A percentile compares a stretch with the other conserved stretches of the same genome.
Conservation (phyloP, 108 stramenopile genomes). For the Pinguiococcus pyrenoidosus region DNA sequence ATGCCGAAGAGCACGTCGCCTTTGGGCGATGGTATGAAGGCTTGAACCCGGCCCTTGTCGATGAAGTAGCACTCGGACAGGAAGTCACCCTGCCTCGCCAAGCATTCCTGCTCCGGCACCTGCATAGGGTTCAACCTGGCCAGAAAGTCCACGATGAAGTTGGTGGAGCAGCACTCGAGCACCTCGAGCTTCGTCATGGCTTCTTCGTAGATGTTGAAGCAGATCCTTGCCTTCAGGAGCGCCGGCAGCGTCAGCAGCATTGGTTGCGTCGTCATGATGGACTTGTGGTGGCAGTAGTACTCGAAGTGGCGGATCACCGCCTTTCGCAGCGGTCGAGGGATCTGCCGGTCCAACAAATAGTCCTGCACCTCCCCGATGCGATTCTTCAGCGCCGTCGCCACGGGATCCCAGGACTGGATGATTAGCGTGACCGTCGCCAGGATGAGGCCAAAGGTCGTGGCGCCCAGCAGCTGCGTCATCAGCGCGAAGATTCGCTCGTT, state of each 20-base stretch:
- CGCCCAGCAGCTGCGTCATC: constrained; percentile 20
- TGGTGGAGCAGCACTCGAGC: background rate
- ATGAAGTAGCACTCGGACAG: constrained; percentile 9
- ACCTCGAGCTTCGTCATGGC: background rate
- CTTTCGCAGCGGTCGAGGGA: constrained; percentile 13
- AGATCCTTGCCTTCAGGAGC: background rate
- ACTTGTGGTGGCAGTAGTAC: constrained; percentile 9
- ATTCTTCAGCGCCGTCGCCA: constrained; percentile 4
- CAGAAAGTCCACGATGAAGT: background rate
- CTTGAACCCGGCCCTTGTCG: constrained; percentile 7
- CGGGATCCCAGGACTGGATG: constrained; percentile 26
- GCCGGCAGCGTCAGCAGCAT: background rate
- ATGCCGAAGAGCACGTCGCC: too few relatives aligned
- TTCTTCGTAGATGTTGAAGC: background rate
- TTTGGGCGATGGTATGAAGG: background rate
- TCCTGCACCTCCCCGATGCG: constrained; percentile 29
- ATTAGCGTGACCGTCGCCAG: constrained; percentile 36
- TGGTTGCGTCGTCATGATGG: constrained; percentile 8
- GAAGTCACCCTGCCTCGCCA: constrained; percentile 8
- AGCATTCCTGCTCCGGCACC: constrained; percentile 5
- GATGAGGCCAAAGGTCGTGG: constrained; percentile 35
- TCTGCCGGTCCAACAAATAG: constrained; percentile 26
- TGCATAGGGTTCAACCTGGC: background rate
- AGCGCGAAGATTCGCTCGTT: constrained; percentile 17
- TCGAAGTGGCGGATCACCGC: constrained; percentile 18